phyloP scores from a whole-genome alignment of 2,329 filamentous ascomycete species.

The Mollisia scopiformis region DNA sequence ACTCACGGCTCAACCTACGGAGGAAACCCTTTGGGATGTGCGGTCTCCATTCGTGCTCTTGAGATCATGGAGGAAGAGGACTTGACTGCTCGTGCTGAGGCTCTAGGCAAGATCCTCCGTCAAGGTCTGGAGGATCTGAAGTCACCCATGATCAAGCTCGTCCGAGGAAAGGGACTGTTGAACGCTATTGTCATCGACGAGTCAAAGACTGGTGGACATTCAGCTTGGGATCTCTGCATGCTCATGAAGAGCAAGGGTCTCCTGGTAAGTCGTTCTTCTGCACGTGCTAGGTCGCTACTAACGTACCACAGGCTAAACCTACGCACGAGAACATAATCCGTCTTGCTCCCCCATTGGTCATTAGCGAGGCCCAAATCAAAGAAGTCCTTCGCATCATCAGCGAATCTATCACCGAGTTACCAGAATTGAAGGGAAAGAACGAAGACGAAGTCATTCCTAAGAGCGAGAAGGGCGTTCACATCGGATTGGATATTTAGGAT shows the following conservation, averaged over 20 bases:
- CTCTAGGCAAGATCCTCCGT: constrained; percentile 81
- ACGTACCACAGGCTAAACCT: constrained; percentile 77
- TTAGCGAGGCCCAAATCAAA: constrained; percentile 84
- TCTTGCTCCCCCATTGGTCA: constrained; percentile 93
- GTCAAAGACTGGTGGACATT: constrained; percentile 78
- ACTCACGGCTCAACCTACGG: constrained; percentile 99
- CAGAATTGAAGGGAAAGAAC: constrained; percentile 61
- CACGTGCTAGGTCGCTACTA: constrained; percentile 9
- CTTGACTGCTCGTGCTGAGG: constrained; percentile 81
- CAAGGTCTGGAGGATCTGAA: constrained; percentile 75
- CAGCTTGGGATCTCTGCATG: constrained; percentile 96
- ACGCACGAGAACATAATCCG: constrained; percentile 99
- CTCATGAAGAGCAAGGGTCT: constrained; percentile 94
- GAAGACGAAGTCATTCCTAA: constrained; percentile 59
- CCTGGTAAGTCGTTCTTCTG: constrained; percentile 61
- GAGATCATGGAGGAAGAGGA: constrained; percentile 93
- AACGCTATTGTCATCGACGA: constrained; percentile 98
- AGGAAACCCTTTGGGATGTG: constrained; percentile 93
- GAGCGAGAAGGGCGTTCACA: constrained; percentile 64
- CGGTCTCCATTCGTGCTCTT: constrained; percentile 91
- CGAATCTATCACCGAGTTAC: constrained; percentile 81
- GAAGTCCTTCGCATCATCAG: constrained; percentile 79
- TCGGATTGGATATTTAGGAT: constrained; percentile 33
- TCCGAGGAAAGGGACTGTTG: constrained; percentile 90
- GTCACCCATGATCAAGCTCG: constrained; percentile 76